These are phyloP conservation scores for Nicotiana sylvestris DNA, from an alignment of 257 asterid species.

Conservation along the genomic window DNA sequence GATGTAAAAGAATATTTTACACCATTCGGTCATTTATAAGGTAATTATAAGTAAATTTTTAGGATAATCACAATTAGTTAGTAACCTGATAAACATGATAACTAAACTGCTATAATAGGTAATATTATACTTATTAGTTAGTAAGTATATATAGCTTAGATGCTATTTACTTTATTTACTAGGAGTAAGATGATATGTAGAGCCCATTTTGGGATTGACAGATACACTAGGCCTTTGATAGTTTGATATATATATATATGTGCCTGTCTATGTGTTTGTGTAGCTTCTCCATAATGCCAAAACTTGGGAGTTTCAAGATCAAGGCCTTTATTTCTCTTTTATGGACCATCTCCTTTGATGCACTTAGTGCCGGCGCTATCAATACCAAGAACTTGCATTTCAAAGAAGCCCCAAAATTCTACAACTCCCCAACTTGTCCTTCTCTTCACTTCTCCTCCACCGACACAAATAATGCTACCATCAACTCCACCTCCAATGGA, in stretches of 20 bases:
- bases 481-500: background rate
- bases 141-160: background rate
- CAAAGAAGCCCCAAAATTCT: slow-evolving; percentile 84
- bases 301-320: background rate
- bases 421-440: slow-evolving; percentile 60
- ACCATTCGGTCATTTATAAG: too few relatives aligned
- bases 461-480: background rate
- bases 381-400: slow-evolving; percentile 23
- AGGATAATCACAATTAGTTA: too few relatives aligned
- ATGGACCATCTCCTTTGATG: background rate
- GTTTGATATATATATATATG: background rate
- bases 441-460: slow-evolving; percentile 11
- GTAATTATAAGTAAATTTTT: too few relatives aligned
- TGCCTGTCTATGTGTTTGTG: background rate
- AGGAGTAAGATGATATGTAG: background rate
- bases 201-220: background rate
- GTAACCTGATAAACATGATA: background rate
- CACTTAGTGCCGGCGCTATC: background rate
- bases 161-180: background rate
- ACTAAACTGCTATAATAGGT: background rate
- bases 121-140: too few relatives aligned
- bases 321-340: background rate
- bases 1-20: too few relatives aligned
- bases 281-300: slow-evolving; percentile 19
- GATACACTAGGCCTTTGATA: background rate